Evolutionary conservation across 306 rosid genomes (phyloP), one percentile per base, ranked within the genome.

Genomic region (Ziziphus jujuba): DNA sequence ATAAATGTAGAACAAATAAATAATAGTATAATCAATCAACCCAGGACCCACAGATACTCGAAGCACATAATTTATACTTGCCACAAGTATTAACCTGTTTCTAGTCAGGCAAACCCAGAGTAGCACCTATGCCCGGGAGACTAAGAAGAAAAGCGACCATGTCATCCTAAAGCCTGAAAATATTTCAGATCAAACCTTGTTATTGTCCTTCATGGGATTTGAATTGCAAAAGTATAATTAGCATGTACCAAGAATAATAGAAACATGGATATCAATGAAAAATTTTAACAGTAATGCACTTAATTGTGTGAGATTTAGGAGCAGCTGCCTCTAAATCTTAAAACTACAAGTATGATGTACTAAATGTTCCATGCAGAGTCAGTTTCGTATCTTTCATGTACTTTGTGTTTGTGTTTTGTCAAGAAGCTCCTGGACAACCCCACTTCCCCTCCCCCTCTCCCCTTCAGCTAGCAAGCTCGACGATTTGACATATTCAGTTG

Each of bases 141-240:
- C 36, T 69, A 69, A 59, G 62, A 35, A 50, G 77, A 54, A 36
- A 80, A 70, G 14, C 44, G 28, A 59, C 14, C 31, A 48, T 44
- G 24, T 78, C 84, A 80, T 65, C 75, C 79, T 13, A 65, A 67
- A 62, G 70, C 86, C 84, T 82, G 85, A 70, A 81, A 82, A 35
- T 52, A 2, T 65, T 44, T 16, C 54, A 67, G 40, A 76, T 76
- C 17, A 74, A 72, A 70, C 75, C 44, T 65, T 33, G 56, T 75
- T 69, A 59, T 71, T 7, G 23, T 5, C 4, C 9, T 28, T 55
- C 53, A 28, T 6, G 53, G 28, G 11, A 63, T 9, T 56, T 56
- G 6, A 38, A 17, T 40, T 11, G 45, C 6, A 28, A 45, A 62
- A 22, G 51, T 1, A 47, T 20, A 15, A 47, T 34, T 15, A 60